These are phyloP conservation scores for Xylariaceae sp. DNA, from an alignment of 2,329 filamentous ascomycete genomes.

Conservation along the genomic window DNA sequence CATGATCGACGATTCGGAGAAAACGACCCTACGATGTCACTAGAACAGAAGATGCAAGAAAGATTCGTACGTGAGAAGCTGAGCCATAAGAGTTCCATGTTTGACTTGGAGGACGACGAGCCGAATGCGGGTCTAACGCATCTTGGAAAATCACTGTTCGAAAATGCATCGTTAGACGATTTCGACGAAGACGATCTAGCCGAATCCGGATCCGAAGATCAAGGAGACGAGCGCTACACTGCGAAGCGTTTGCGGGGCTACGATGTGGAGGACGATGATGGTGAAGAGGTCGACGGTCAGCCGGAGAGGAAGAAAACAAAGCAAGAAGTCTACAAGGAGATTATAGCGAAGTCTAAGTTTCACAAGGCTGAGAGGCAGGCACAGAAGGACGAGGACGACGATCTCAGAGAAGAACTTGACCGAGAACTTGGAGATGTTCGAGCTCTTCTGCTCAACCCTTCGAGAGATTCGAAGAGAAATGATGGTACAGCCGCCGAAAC, in stretches of 20 bases:
- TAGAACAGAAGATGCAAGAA: conserved; percentile 88
- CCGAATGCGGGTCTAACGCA: conserved; percentile 68
- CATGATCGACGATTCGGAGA: conserved; percentile 93
- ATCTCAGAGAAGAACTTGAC: conserved; percentile 66
- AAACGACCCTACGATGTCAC: conserved; percentile 87
- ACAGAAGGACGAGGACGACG: conserved; percentile 88
- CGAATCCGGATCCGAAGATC: conserved; percentile 54
- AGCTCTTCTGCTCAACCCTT: conserved; percentile 57
- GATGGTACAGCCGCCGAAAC: conserved; percentile 26
- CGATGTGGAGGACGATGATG: conserved; percentile 45
- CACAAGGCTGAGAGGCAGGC: conserved; percentile 94
- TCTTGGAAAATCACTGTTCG: conserved; percentile 70
- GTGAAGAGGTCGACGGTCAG: conserved; percentile 62
- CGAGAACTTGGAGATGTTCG: conserved; percentile 76
- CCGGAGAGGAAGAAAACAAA: conserved; percentile 91
- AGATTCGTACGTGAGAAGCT: conserved; percentile 88
- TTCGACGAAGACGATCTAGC: conserved; percentile 73
- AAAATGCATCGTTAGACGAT: conserved; percentile 59
- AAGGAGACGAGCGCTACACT: conserved; percentile 48
- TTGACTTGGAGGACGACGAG: conserved; percentile 85
- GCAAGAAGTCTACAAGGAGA: conserved; percentile 95
- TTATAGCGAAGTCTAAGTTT: conserved; percentile 94
- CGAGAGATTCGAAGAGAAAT: conserved; percentile 25
- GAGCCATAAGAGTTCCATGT: conserved; percentile 71
- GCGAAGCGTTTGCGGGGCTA: conserved; percentile 53